phyloP scores from a whole-genome alignment of 345 rosid genomes.

The Gossypium bickii region DNA sequence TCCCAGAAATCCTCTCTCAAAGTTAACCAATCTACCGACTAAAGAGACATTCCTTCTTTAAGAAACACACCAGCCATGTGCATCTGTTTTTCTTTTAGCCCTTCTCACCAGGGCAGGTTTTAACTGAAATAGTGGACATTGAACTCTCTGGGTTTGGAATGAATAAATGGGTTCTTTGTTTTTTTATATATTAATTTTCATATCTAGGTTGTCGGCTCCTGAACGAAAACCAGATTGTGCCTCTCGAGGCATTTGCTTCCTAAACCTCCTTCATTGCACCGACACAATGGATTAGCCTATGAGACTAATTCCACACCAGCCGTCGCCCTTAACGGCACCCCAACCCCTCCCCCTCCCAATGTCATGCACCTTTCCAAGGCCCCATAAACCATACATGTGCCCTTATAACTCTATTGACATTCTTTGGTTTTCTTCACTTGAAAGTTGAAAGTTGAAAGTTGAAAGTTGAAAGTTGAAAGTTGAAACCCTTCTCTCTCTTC shows the following conservation, averaged over 20 bases:
- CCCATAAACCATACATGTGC: constrained; percentile 1
- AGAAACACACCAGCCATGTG: constrained; percentile 18
- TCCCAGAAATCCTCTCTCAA: constrained; percentile 30
- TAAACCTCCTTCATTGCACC: constrained; percentile 23
- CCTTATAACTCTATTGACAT: neutral
- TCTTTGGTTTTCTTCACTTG: neutral
- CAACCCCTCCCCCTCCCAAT: constrained; percentile 19
- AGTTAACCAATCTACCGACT: neutral
- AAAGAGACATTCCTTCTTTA: constrained; percentile 32
- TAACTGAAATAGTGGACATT: neutral
- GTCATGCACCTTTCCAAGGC: constrained; percentile 17
- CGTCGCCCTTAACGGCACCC: constrained; percentile 37
- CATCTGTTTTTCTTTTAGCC: neutral
- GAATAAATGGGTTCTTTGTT: neutral
- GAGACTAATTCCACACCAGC: constrained; percentile 25
- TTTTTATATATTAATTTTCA: neutral
- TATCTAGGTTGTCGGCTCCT: constrained; percentile 22
- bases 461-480: too few species aligned
- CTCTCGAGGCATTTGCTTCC: constrained; percentile 50
- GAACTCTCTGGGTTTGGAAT: neutral
- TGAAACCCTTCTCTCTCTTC: neutral
- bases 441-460: neutral
- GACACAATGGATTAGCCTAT: constrained; percentile 39
- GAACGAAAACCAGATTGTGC: constrained; percentile 23
- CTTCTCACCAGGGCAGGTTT: neutral